Evolutionary conservation across 1,284 basidiomycete genomes (phyloP).

Genomic region (Irpex sp.): DNA sequence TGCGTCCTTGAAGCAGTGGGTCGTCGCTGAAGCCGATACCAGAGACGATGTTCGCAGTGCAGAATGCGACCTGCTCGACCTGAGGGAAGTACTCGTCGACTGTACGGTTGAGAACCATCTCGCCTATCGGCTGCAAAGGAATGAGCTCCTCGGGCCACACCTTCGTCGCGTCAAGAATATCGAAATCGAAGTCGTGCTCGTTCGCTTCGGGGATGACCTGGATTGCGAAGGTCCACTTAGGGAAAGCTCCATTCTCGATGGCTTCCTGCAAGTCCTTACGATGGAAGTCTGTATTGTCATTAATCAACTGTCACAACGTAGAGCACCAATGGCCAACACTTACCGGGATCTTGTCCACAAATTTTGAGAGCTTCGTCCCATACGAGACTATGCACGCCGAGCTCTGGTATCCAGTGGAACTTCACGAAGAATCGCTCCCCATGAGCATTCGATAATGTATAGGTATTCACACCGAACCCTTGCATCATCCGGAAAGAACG

Average conservation of each 20-base stretch:
- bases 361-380: conserved; percentile 89
- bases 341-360: conserved; percentile 72
- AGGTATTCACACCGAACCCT: conserved; percentile 85
- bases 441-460: conserved; percentile 61
- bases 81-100: conserved; percentile 81
- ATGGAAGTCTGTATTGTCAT: conserved; percentile 57
- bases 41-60: conserved; percentile 77
- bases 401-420: conserved; percentile 80
- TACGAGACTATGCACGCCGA: conserved; percentile 77
- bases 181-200: conserved; percentile 78
- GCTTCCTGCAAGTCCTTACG: conserved; percentile 78
- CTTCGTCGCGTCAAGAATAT: conserved; percentile 84
- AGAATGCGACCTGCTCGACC: conserved; percentile 82
- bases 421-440: conserved; percentile 79
- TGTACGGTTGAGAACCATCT: conserved; percentile 64
- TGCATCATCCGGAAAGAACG: conserved; percentile 85
- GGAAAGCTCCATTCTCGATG: conserved; percentile 62
- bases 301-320: neutral
- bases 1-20: conserved; percentile 78
- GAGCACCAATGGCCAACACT: conserved; percentile 6
- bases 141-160: conserved; percentile 78
- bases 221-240: conserved; percentile 76
- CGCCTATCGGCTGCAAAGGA: conserved; percentile 73
- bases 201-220: conserved; percentile 66
- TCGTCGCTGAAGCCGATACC: conserved; percentile 82